Conservation (phyloP, 768 basidiomycete genomes). For the Psilocybe azurescens region DNA sequence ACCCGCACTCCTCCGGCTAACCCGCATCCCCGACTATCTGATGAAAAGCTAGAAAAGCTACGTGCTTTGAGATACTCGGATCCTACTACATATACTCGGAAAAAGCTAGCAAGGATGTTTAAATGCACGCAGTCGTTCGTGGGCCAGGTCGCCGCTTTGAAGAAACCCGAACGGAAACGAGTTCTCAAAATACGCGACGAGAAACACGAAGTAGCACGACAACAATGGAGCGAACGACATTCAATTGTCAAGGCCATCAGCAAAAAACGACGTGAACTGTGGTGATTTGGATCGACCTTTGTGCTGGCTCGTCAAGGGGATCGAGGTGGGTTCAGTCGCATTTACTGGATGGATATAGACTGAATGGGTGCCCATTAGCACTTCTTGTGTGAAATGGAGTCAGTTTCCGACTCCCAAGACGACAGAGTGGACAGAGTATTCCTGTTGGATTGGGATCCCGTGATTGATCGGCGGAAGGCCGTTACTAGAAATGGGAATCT, state of each 20-base stretch:
- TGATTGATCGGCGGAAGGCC: slow-evolving; percentile 42
- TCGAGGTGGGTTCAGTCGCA: slow-evolving; percentile 3
- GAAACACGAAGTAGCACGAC: slow-evolving; percentile 51
- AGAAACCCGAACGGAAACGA: slow-evolving; percentile 50
- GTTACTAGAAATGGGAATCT: slow-evolving; percentile 35
- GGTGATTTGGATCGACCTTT: slow-evolving; percentile 49
- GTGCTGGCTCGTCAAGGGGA: slow-evolving; percentile 4
- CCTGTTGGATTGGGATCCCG: slow-evolving; percentile 21
- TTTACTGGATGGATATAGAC: neutral
- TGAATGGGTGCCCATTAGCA: slow-evolving; percentile 5
- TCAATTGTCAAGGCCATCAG: slow-evolving; percentile 64
- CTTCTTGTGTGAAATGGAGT: slow-evolving; percentile 7
- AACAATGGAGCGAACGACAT: slow-evolving; percentile 76
- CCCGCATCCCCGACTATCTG: slow-evolving; percentile 48
- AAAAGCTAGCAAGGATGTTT: slow-evolving; percentile 78
- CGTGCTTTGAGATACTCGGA: slow-evolving; percentile 60
- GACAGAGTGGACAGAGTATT: slow-evolving; percentile 2
- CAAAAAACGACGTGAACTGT: slow-evolving; percentile 71
- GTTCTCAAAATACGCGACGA: slow-evolving; percentile 48
- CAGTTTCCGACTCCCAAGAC: neutral
- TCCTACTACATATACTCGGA: slow-evolving; percentile 64
- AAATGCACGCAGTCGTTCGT: slow-evolving; percentile 74
- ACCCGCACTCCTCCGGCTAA: slow-evolving; percentile 46
- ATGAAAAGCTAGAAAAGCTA: slow-evolving; percentile 60
- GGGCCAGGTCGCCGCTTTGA: slow-evolving; percentile 64